These are phyloP conservation scores for Hypoxylon sp. DNA, from an alignment of 2,329 filamentous ascomycete species.

Conservation along the genomic window DNA sequence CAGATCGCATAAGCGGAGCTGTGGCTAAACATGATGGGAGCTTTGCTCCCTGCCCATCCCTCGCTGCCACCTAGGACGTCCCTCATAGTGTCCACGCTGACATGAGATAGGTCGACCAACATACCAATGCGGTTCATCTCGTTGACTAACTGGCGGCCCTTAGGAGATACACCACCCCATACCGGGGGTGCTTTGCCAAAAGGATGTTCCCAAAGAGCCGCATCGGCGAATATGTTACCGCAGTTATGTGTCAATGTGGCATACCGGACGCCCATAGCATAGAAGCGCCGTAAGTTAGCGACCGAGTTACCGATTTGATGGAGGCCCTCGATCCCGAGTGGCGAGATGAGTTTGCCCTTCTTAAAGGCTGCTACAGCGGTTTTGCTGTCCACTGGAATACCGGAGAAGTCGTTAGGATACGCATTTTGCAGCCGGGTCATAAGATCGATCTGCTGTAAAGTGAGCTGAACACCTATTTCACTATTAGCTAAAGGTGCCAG, in stretches of 20 bases:
- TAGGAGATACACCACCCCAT: slow-evolving; percentile 80
- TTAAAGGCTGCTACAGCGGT: slow-evolving; percentile 74
- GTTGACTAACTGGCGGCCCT: slow-evolving; percentile 77
- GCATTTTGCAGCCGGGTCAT: slow-evolving; percentile 70
- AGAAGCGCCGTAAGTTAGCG: slow-evolving; percentile 80
- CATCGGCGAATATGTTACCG: slow-evolving; percentile 90
- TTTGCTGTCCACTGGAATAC: slow-evolving; percentile 69
- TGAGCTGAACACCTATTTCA: slow-evolving; percentile 75
- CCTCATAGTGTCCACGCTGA: slow-evolving; percentile 83
- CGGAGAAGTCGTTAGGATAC: slow-evolving; percentile 72
- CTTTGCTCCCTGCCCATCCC: slow-evolving; percentile 78
- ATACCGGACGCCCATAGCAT: slow-evolving; percentile 86
- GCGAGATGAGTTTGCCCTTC: slow-evolving; percentile 78
- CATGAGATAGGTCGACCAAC: slow-evolving; percentile 91
- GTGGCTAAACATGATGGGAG: slow-evolving; percentile 91
- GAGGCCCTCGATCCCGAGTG: slow-evolving; percentile 86
- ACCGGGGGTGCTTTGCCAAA: slow-evolving; percentile 67
- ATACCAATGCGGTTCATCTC: slow-evolving; percentile 98
- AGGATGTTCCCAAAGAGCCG: slow-evolving; percentile 75
- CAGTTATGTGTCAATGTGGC: slow-evolving; percentile 94
- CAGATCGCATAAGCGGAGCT: slow-evolving; percentile 86
- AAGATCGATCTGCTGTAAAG: slow-evolving; percentile 76
- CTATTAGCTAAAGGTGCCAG: slow-evolving; percentile 45
- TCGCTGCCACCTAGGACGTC: slow-evolving; percentile 79
- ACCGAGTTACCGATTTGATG: slow-evolving; percentile 93